These are phyloP conservation scores for Microthlaspi erraticum DNA, from an alignment of 345 rosid species.

Conservation along the genomic window DNA sequence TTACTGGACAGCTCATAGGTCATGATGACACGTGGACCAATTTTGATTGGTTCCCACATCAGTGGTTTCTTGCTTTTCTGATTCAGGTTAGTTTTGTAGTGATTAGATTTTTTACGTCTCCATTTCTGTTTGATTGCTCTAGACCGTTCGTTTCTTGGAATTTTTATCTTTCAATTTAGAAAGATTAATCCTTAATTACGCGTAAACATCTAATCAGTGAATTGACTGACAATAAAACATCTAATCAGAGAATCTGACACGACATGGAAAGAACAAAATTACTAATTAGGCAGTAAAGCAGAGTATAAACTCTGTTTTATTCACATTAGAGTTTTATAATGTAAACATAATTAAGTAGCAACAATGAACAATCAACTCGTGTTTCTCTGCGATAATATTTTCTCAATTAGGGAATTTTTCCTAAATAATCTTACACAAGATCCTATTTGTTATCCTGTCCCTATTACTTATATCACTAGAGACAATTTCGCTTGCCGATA, in stretches of 20 bases:
- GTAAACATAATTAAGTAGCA: constrained; percentile 26
- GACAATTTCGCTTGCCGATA: not conserved
- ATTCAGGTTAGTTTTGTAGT: constrained; percentile 9
- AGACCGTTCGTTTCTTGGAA: not conserved
- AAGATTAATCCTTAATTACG: constrained; percentile 33
- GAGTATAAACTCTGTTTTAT: constrained; percentile 19
- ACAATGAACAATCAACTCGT: constrained; percentile 27
- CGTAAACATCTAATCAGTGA: constrained; percentile 41
- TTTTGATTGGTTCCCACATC: constrained; percentile 18
- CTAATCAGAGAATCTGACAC: constrained; percentile 39
- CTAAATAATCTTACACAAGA: not conserved
- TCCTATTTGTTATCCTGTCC: constrained; percentile 1
- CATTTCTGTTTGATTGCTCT: constrained; percentile 15
- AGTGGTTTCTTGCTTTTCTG: constrained; percentile 29
- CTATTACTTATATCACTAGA: constrained; percentile 2
- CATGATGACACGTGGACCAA: constrained; percentile 72
- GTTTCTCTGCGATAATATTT: constrained; percentile 23
- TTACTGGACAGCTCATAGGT: constrained; percentile 30
- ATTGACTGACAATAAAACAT: constrained; percentile 19
- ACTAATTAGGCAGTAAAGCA: constrained; percentile 18
- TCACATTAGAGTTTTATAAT: constrained; percentile 26
- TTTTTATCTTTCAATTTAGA: constrained; percentile 9
- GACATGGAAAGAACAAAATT: constrained; percentile 23
- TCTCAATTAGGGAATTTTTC: constrained; percentile 1
- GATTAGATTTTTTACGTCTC: constrained; percentile 7